Evolutionary conservation across 176 grass and related monocot genomes (phyloP).

Genomic region (Metroxylon sagu): DNA sequence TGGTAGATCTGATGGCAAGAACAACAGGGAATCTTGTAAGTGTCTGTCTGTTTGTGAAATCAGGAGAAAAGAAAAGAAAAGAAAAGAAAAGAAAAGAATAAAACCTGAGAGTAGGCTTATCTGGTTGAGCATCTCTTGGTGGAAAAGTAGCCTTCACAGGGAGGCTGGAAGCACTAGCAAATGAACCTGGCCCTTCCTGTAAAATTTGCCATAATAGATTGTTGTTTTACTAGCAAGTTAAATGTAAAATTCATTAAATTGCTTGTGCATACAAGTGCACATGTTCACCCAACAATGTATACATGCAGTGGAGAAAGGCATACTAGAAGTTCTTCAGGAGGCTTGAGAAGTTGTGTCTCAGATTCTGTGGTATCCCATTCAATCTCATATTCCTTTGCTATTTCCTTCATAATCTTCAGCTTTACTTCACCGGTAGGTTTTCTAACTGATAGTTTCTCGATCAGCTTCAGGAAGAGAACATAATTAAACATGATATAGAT

Average conservation of each 20-base stretch:
- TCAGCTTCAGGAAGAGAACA: constrained; percentile 45
- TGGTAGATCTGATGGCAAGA: background rate
- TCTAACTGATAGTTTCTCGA: constrained; percentile 88
- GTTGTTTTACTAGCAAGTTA: no score
- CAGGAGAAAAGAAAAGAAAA: background rate
- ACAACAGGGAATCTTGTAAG: no score
- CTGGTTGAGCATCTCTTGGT: constrained; percentile 18
- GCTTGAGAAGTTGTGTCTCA: constrained; percentile 88
- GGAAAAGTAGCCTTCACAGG: constrained; percentile 39
- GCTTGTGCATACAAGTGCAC: no score
- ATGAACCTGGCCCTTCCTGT: constrained; percentile 61
- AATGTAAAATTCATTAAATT: no score
- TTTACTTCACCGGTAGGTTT: constrained; percentile 81
- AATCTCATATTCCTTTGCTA: constrained; percentile 83
- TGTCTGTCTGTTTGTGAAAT: no score
- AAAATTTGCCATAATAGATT: background rate
- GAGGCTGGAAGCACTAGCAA: constrained; percentile 54
- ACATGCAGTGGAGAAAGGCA: no score
- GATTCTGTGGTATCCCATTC: constrained; percentile 71
- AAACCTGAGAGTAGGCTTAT: constrained; percentile 39
- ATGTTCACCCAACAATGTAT: no score
- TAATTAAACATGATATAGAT: background rate
- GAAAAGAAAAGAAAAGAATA: constrained; percentile 1
- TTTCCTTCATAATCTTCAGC: constrained; percentile 78
- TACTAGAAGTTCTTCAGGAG: constrained; percentile 59